phyloP scores from a whole-genome alignment of 805 yeast species.

The Suhomyces faveliae region DNA sequence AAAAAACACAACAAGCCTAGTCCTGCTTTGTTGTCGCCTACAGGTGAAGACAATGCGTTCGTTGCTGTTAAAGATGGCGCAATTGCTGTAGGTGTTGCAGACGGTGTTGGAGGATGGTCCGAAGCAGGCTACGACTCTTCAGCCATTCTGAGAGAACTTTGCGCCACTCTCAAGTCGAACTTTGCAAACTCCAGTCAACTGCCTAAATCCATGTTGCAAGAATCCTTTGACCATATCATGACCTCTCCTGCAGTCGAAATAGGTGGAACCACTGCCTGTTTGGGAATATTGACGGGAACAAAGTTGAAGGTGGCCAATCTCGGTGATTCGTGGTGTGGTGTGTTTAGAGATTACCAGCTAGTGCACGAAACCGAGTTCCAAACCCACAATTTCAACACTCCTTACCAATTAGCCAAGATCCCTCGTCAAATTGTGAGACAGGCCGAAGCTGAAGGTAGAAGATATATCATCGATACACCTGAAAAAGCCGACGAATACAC shows the following conservation, averaged over 20 bases:
- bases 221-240: conserved; percentile 56
- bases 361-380: conserved; percentile 71
- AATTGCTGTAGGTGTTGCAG: conserved; percentile 78
- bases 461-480: conserved; percentile 72
- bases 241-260: conserved; percentile 64
- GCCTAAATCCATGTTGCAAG: conserved; percentile 50
- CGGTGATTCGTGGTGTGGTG: conserved; percentile 95
- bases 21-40: conserved; percentile 49
- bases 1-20: conserved; percentile 23
- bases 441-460: conserved; percentile 54
- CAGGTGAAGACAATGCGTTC: conserved; percentile 78
- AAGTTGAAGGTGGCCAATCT: conserved; percentile 72
- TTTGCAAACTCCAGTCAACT: conserved; percentile 27
- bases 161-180: conserved; percentile 49
- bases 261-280: conserved; percentile 92
- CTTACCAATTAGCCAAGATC: conserved; percentile 83
- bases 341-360: conserved; percentile 65
- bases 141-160: conserved; percentile 79
- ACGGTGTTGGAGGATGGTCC: conserved; percentile 98
- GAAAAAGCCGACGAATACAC: conserved; percentile 61
- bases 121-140: conserved; percentile 88
- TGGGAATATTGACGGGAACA: conserved; percentile 62
- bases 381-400: conserved; percentile 87
- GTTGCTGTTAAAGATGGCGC: conserved; percentile 44
- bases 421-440: conserved; percentile 58